Evolutionary conservation across 106 monocot species (phyloP), one percentile per base, ranked within the genome.

Genomic region (Amphibolis antarctica): DNA sequence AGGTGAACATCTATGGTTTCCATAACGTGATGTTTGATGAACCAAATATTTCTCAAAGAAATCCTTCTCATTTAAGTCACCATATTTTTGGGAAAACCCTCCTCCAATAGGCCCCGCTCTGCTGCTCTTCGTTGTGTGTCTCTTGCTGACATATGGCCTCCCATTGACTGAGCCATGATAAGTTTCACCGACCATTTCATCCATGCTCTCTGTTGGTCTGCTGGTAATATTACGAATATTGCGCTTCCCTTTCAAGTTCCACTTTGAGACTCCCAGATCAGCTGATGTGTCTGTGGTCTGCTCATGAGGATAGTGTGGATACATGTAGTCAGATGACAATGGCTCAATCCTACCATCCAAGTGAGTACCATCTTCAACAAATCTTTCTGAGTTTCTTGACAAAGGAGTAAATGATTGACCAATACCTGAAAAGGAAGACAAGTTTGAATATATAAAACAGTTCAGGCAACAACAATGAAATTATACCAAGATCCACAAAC

Each of bases 161-260:
- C 65, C 67, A 27, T 55, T 36, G 19, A 20, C 7, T 4, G 62
- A 62, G 36, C 53, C 60, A 69, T 66, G 67, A 48, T 49, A 74
- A 36, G 69, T 80, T 52, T 31, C 19, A n/a, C 19, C 61, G 46
- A 63, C 20, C 23, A 55, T 76, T 22, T 55, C 70, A 27, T 50
- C 26, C 23, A 25, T 9, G 9, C 50, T 59, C 54, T 43, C 43
- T 22, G 3, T 21, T 43, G 60, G 60, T 23, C 73, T 76, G 75
- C 80, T 96, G 0, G 71, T 19, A 45, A 77, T 20, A 72, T 76
- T 82, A 28, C 90, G 75, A 20, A 58, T 80, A 50, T 94, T 94
- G 53, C 89, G 86, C 58, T 89, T 94, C 23, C 94, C 89, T 74
- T 94, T 94, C 77, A 89, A 75, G 61, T 86, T 75, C 94, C 94